Evolutionary conservation across 116 monocot genomes (phyloP).

Genomic region (Posidonia oceanica): DNA sequence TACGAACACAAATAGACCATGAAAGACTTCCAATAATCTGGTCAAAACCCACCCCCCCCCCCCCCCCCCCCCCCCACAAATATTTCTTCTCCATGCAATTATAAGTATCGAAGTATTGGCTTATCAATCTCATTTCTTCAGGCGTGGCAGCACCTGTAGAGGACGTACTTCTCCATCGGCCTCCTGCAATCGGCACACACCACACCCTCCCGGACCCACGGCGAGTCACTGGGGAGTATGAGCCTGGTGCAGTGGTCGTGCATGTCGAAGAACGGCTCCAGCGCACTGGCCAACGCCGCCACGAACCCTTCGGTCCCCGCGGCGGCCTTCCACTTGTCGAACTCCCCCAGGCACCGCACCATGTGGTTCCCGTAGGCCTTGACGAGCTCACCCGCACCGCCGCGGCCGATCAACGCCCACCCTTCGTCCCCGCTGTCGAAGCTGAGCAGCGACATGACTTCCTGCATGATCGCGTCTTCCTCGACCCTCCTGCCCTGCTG

Average conservation of each 20-base stretch:
- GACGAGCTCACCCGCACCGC: conserved; percentile 33
- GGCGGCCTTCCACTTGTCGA: conserved; percentile 43
- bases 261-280: conserved; percentile 42
- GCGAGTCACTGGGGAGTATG: conserved; percentile 53
- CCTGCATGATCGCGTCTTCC: conserved; percentile 63
- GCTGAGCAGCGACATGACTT: conserved; percentile 63
- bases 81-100: too few relatives aligned
- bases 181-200: conserved; percentile 58
- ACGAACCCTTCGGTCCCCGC: conserved; percentile 47
- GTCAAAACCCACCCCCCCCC: too few relatives aligned
- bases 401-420: conserved; percentile 59
- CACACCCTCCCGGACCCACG: conserved; percentile 35
- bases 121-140: too few relatives aligned
- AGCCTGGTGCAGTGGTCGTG: conserved; percentile 73
- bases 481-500: conserved; percentile 41
- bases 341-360: conserved; percentile 39
- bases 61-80: too few relatives aligned
- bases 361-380: conserved; percentile 46
- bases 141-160: conserved; percentile 75
- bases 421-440: conserved; percentile 70
- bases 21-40: too few relatives aligned
- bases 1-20: too few relatives aligned
- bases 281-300: conserved; percentile 37
- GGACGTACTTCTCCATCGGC: conserved; percentile 78
- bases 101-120: too few relatives aligned